These are phyloP conservation scores for Eucalyptus regnans DNA, from an alignment of 345 rosid species.

Conservation along the genomic window DNA sequence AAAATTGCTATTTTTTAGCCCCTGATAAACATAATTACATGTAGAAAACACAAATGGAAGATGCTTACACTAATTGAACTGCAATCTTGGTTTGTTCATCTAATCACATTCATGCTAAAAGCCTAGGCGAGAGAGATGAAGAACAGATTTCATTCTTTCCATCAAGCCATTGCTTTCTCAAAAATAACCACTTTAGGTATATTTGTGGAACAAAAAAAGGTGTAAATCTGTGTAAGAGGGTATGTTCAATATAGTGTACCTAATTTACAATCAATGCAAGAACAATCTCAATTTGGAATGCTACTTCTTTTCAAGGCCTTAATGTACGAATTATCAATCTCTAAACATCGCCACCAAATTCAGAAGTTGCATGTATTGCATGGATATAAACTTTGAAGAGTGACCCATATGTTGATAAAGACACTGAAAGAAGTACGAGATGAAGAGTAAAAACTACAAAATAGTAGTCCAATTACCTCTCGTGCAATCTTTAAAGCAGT, in stretches of 20 bases:
- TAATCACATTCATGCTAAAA: not conserved
- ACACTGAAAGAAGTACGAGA: not conserved
- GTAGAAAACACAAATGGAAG: not conserved
- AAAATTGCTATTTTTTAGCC: not conserved
- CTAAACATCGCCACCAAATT: not conserved
- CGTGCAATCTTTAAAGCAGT: slow-evolving; percentile 61
- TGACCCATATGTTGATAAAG: not conserved
- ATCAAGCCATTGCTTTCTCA: not conserved
- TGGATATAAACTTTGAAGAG: not conserved
- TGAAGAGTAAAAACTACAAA: not conserved
- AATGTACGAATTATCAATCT: not conserved
- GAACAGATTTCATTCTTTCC: not conserved
- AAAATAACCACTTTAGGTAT: not conserved
- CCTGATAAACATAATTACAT: not conserved
- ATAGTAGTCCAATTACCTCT: slow-evolving; percentile 43
- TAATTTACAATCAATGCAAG: not conserved
- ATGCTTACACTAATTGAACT: not conserved
- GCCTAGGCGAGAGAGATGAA: not conserved
- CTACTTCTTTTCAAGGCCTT: not conserved
- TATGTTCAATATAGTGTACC: not conserved
- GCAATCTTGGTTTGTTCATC: not conserved
- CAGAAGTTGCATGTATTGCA: not conserved
- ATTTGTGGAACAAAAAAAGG: not conserved
- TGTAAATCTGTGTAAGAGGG: not conserved
- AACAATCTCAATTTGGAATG: not conserved